phyloP scores from a whole-genome alignment of 2,329 filamentous ascomycete species.

The Gaeumannomyces tritici region DNA sequence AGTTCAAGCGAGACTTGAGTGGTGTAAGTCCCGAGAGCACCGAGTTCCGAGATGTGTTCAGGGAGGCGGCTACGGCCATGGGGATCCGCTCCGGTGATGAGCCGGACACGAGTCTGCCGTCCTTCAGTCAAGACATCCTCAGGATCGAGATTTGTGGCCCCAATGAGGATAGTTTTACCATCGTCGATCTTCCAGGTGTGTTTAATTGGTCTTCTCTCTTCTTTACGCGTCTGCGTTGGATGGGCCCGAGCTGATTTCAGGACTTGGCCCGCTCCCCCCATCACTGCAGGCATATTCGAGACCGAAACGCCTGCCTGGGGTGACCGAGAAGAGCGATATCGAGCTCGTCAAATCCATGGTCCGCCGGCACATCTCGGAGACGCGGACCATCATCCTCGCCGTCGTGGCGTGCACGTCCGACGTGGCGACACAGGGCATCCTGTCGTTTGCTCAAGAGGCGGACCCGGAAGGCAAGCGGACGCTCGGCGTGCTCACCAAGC shows the following conservation, averaged over 20 bases:
- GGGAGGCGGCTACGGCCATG: conserved; percentile 19
- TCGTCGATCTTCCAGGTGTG: conserved; percentile 37
- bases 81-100: background rate
- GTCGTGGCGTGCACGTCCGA: conserved; percentile 27
- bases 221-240: background rate
- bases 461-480: conserved; percentile 31
- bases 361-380: conserved; percentile 30
- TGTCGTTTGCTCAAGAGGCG: conserved; percentile 23
- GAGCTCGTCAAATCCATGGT: conserved; percentile 35
- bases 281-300: background rate
- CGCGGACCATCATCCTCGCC: conserved; percentile 36
- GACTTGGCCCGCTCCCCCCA: no score
- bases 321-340: conserved; percentile 34
- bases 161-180: conserved; percentile 32
- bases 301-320: conserved; percentile 14
- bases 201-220: conserved; percentile 9
- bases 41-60: conserved; percentile 23
- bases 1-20: conserved; percentile 23
- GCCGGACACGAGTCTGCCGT: conserved; percentile 3
- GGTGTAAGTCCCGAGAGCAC: conserved; percentile 16
- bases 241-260: no score
- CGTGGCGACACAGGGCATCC: conserved; percentile 24
- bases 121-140: conserved; percentile 34
- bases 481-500: conserved; percentile 44
- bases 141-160: conserved; percentile 34